A percentile compares a stretch with the other conserved stretches of the same genome.
phyloP scores from a whole-genome alignment of 495 filamentous ascomycete genomes.

The Aspergillus biplanus region DNA sequence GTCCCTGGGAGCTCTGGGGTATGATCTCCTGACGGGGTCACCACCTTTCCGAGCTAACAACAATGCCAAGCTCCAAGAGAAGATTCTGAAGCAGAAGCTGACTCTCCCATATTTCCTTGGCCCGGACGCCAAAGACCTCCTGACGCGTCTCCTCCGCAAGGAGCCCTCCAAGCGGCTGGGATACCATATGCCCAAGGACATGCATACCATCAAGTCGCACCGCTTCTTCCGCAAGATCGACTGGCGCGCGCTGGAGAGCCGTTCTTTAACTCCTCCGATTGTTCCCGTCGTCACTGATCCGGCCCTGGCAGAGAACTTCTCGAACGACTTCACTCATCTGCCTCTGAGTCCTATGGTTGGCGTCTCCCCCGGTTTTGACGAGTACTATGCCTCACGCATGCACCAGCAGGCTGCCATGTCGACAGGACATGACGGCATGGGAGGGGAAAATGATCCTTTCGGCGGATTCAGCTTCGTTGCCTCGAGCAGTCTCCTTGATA shows the following conservation, averaged over 20 bases:
- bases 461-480: slow-evolving; percentile 97
- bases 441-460: slow-evolving; percentile 71
- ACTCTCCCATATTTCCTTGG: slow-evolving; percentile 83
- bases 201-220: slow-evolving; percentile 85
- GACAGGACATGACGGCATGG: slow-evolving; percentile 21
- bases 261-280: slow-evolving; percentile 85
- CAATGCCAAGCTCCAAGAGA: slow-evolving; percentile 87
- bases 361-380: slow-evolving; percentile 32
- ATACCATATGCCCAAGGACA: slow-evolving; percentile 82
- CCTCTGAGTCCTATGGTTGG: slow-evolving; percentile 72
- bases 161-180: slow-evolving; percentile 88
- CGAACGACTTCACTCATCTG: slow-evolving; percentile 81
- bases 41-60: slow-evolving; percentile 91
- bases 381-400: slow-evolving; percentile 40
- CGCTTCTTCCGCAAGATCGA: slow-evolving; percentile 96
- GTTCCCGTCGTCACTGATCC: slow-evolving; percentile 92
- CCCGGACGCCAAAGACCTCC: slow-evolving; percentile 88
- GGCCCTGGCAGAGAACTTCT: slow-evolving; percentile 94
- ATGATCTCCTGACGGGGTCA: slow-evolving; percentile 86
- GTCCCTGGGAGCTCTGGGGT: slow-evolving; percentile 91
- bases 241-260: slow-evolving; percentile 78
- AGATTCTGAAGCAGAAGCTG: slow-evolving; percentile 90
- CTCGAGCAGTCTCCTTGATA: slow-evolving; percentile 80
- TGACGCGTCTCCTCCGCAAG: slow-evolving; percentile 86
- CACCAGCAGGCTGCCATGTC: slow-evolving; percentile 23